phyloP scores from a whole-genome alignment of 805 yeast species.

The Ogataea saltuana region DNA sequence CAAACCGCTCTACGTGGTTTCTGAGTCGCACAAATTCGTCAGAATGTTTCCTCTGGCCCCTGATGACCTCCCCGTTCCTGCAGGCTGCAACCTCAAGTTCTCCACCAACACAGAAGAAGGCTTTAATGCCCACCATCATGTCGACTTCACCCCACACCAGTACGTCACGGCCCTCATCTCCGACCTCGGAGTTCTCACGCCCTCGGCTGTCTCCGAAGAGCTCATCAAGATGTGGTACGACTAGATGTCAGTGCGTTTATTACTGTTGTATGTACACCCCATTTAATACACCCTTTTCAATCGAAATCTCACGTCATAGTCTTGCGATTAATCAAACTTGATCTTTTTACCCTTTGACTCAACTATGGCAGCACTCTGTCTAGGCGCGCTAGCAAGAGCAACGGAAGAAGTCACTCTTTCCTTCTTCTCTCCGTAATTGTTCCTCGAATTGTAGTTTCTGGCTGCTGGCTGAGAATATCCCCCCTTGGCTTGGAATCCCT shows the following conservation, averaged over 20 bases:
- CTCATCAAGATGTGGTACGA: constrained; percentile 98
- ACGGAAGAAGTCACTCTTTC: constrained; percentile 69
- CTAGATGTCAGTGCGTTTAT: too few relatives aligned
- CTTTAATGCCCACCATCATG: constrained; percentile 49
- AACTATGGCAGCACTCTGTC: constrained; percentile 87
- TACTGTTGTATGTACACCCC: constrained; percentile 6
- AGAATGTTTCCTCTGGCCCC: constrained; percentile 94
- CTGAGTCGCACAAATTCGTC: constrained; percentile 95
- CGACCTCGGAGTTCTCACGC: constrained; percentile 94
- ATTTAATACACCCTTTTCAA: background rate
- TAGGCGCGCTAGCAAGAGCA: constrained; percentile 83
- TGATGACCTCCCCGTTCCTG: constrained; percentile 74
- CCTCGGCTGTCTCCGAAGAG: constrained; percentile 98
- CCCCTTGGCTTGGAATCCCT: constrained; percentile 29
- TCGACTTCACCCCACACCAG: constrained; percentile 96
- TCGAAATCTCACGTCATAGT: background rate
- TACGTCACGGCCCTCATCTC: constrained; percentile 94
- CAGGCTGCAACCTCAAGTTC: constrained; percentile 48
- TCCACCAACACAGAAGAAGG: constrained; percentile 35
- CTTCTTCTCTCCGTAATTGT: constrained; percentile 6
- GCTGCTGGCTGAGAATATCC: background rate
- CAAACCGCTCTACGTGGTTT: constrained; percentile 90
- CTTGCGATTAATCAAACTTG: constrained; percentile 53
- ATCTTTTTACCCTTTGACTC: constrained; percentile 87
- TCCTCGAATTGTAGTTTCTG: constrained; percentile 13